Conservation (phyloP, 176 grass and related monocot genomes). For the Triticum monococcum region DNA sequence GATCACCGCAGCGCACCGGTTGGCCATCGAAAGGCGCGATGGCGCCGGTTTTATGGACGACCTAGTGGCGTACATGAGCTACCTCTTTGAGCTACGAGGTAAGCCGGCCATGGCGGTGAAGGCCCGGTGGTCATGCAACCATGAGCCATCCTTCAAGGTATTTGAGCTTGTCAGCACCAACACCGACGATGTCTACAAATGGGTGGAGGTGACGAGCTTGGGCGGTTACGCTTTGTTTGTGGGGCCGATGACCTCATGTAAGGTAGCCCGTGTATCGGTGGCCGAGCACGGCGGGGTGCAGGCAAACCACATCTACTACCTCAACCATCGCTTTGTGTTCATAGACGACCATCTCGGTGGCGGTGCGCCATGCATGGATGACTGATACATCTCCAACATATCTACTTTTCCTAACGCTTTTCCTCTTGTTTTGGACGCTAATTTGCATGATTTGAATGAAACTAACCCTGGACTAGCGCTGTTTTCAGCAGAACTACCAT, state of each 20-base stretch:
- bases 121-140: not conserved
- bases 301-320: too few species aligned
- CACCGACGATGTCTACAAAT: not conserved
- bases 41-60: not conserved
- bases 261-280: too few species aligned
- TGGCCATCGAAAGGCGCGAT: not conserved
- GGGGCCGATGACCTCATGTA: not conserved
- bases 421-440: too few species aligned
- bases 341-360: too few species aligned
- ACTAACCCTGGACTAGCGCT: too few species aligned
- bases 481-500: too few species aligned
- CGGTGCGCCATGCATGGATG: too few species aligned
- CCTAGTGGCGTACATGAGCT: not conserved
- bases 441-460: too few species aligned
- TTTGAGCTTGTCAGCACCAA: not conserved
- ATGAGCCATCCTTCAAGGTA: not conserved
- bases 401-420: too few species aligned
- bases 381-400: too few species aligned
- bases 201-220: not conserved
- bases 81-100: not conserved
- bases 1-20: not conserved
- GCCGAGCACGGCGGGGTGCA: too few species aligned
- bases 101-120: not conserved
- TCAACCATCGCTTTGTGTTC: too few species aligned
- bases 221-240: not conserved